Percentiles rank a stretch among this genome's conserved stretches.
Evolutionary conservation across 2,329 filamentous ascomycete species (phyloP).

Genomic region (Trichoderma simmonsii): DNA sequence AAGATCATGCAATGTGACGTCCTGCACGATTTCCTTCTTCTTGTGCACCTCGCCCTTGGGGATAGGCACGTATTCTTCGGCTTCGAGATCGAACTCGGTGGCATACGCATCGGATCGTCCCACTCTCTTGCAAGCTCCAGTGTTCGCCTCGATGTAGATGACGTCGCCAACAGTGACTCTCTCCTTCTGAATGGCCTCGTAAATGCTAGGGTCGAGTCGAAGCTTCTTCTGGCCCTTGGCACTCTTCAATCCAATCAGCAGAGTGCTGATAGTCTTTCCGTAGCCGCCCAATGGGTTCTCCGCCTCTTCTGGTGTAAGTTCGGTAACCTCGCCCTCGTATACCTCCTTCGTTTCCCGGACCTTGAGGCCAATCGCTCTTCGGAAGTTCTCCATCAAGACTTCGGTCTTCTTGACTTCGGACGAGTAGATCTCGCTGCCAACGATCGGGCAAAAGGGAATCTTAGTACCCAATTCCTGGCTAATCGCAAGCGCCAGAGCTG

Average conservation of each 20-base stretch:
- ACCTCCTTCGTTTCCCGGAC: slow-evolving; percentile 99
- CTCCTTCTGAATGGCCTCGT: slow-evolving; percentile 99
- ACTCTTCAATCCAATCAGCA: slow-evolving; percentile 92
- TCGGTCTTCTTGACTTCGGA: slow-evolving; percentile 99
- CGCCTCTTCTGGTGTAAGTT: slow-evolving; percentile 94
- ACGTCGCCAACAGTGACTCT: slow-evolving; percentile 94
- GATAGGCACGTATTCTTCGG: slow-evolving; percentile 97
- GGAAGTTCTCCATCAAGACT: slow-evolving; percentile 98
- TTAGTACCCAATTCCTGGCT: slow-evolving; percentile 97
- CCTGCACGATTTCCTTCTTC: slow-evolving; percentile 99
- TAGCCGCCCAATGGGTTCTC: slow-evolving; percentile 97
- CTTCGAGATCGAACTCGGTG: slow-evolving; percentile 97
- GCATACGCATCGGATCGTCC: slow-evolving; percentile 95
- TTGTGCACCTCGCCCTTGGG: slow-evolving; percentile 99
- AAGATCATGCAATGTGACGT: slow-evolving; percentile 94
- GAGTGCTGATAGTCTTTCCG: slow-evolving; percentile 93
- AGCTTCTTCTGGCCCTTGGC: slow-evolving; percentile 97
- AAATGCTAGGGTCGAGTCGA: slow-evolving; percentile 93
- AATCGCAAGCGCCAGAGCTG: slow-evolving; percentile 88
- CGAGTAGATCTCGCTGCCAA: slow-evolving; percentile 96
- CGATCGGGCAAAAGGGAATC: slow-evolving; percentile 97
- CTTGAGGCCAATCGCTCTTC: slow-evolving; percentile 90
- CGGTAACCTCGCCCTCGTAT: slow-evolving; percentile 97
- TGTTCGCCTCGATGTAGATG: slow-evolving; percentile 99
- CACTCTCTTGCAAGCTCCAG: slow-evolving; percentile 94